Base-by-base conservation (phyloP, 306 rosid genomes). In the Vigna mungo region DNA sequence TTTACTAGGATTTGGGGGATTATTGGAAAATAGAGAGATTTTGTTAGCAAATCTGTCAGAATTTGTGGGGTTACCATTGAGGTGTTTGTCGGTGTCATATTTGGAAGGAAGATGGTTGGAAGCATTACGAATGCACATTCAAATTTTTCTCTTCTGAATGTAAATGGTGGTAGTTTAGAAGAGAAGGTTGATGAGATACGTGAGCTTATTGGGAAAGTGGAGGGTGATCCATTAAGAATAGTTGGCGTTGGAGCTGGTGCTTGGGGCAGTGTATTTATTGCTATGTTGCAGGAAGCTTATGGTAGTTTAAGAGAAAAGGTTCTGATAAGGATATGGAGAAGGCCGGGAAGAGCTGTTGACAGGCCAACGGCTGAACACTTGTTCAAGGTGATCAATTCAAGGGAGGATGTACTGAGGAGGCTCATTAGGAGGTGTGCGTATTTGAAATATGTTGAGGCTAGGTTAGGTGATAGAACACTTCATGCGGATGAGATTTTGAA, bases 201-300 rank as follows among this genome's bases (percentile, higher is more conserved):
- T 11, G 27, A n/a, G 43, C 74, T 86, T 15, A 64, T 92, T 80
- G 95, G 93, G 9, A 94, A 94, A 89, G 84, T 85, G 7, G 91
- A 94, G 44, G 94, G 89, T 75, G 98, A 92, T 87, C 98, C 98
- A 0, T 78, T 94, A 56, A 83, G 90, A 85, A 94, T 94, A 65
- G 98, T 92, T 72, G 91, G 97, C 51, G 92, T 92, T 2, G 98
- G 98, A 53, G 98, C 97, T 18, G 98, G 98, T 66, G 98, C 98
- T 75, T 94, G 98, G 98, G 98, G 98, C 39, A 92, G 98, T 75
- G 98, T 94, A 8, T 94, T 94, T 80, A 85, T 80, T 43, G 94
- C 97, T 73, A 88, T 92, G 97, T 74, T 94, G 82, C 98, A 92
- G 47, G 96, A 94, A 15, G 84, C 85, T 75, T 94, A 92, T 76